Percentiles rank a stretch among this genome's conserved stretches.
Conservation (phyloP, 495 filamentous ascomycete species). For the Aspergillus diversus region DNA sequence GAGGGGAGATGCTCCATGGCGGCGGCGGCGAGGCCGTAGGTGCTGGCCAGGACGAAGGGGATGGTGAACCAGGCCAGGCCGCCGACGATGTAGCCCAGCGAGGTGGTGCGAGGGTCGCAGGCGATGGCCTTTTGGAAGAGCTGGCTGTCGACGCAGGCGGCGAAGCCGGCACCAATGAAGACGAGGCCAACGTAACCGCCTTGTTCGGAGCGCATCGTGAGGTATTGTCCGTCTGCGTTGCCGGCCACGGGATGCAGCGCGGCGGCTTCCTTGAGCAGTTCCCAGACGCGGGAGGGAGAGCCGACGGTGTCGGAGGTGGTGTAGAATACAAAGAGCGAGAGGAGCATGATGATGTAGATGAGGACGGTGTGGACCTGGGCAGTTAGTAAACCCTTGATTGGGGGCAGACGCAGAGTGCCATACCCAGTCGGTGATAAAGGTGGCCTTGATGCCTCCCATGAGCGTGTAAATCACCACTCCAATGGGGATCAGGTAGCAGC, state of each 20-base stretch:
- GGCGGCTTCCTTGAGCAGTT: background rate
- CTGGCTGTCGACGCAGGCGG: background rate
- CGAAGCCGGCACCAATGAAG: conserved; percentile 6
- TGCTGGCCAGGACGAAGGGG: conserved; percentile 8
- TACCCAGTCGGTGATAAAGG: conserved; percentile 12
- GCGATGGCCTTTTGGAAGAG: conserved; percentile 11
- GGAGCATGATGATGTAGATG: conserved; percentile 7
- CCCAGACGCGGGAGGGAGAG: background rate
- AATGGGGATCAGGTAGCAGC: conserved; percentile 6
- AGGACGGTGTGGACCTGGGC: background rate
- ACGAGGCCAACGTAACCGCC: conserved; percentile 8
- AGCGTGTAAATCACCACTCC: conserved; percentile 12
- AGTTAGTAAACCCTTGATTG: background rate
- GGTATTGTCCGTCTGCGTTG: background rate
- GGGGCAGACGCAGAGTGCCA: background rate
- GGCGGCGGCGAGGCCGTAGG: conserved; percentile 7
- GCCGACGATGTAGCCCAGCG: background rate
- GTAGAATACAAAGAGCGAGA: conserved; percentile 2
- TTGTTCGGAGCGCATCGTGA: conserved; percentile 6
- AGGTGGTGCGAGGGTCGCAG: background rate
- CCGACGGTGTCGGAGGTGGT: background rate
- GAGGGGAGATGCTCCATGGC: background rate
- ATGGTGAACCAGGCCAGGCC: conserved; percentile 10
- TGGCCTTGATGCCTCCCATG: conserved; percentile 10
- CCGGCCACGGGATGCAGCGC: conserved; percentile 2